Evolutionary conservation across 2,329 filamentous ascomycete genomes (phyloP).

Genomic region (Penicillium paneum): DNA sequence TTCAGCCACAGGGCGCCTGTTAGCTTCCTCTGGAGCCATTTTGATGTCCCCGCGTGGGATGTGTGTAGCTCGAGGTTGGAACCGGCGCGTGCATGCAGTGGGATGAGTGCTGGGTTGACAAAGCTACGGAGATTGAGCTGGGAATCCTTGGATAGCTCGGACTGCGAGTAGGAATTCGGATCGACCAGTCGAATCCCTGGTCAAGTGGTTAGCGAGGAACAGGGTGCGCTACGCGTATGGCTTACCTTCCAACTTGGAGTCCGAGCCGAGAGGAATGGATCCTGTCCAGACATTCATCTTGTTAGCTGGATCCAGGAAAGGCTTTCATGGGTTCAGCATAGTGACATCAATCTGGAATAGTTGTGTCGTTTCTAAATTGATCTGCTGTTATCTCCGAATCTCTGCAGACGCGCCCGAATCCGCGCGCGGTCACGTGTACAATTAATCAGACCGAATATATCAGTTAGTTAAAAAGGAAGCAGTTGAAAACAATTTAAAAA

Average conservation of each 20-base stretch:
- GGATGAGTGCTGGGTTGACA: constrained; percentile 42
- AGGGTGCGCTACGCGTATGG: constrained; percentile 5
- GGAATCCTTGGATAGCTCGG: constrained; percentile 33
- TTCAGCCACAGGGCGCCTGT: constrained; percentile 35
- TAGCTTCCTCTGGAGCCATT: constrained; percentile 42
- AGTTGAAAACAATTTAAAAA: neutral
- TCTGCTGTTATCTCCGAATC: constrained; percentile 7
- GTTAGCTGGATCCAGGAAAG: neutral
- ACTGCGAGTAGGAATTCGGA: constrained; percentile 32
- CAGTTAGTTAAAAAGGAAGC: neutral
- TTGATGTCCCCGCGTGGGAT: constrained; percentile 28
- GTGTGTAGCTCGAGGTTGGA: constrained; percentile 42
- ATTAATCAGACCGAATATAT: neutral
- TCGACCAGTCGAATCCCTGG: constrained; percentile 37
- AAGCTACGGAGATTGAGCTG: constrained; percentile 35
- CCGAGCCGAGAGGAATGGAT: constrained; percentile 28
- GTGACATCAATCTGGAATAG: neutral
- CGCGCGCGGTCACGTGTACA: constrained; percentile 21
- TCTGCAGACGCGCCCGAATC: constrained; percentile 16
- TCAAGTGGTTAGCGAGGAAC: constrained; percentile 13
- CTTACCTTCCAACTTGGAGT: constrained; percentile 33
- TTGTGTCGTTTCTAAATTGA: neutral
- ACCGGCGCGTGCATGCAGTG: constrained; percentile 40
- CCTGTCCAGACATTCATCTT: constrained; percentile 42
- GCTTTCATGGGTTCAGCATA: constrained; percentile 16